phyloP scores from a whole-genome alignment of 805 yeast genomes.

The Schwanniomyces sp. region DNA sequence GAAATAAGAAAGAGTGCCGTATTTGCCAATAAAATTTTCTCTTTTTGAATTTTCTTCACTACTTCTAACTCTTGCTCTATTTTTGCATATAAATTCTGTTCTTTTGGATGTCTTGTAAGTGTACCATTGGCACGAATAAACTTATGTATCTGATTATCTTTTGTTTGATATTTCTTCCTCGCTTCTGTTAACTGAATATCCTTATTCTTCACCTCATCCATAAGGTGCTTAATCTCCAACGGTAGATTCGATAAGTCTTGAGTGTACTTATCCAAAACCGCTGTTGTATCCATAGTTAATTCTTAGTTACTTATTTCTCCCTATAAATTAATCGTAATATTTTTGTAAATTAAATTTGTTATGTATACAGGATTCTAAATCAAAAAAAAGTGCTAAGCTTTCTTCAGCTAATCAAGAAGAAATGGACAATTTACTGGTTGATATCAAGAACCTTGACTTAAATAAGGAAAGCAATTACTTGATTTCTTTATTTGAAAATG shows the following conservation, averaged over 20 bases:
- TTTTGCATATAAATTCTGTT: conserved; percentile 60
- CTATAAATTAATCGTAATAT: not conserved
- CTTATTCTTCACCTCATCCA: conserved; percentile 73
- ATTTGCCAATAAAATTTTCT: conserved; percentile 76
- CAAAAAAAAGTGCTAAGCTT: not conserved
- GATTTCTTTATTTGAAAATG: not conserved
- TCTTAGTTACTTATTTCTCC: not conserved
- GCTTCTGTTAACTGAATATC: conserved; percentile 68
- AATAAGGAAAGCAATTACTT: not conserved
- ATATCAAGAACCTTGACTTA: not conserved
- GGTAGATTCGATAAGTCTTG: conserved; percentile 82
- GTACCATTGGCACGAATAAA: conserved; percentile 83
- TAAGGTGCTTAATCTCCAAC: conserved; percentile 75
- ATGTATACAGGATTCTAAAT: not conserved
- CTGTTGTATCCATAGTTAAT: conserved; percentile 80
- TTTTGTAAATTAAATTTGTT: not conserved
- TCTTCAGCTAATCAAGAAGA: not conserved
- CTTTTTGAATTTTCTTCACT: conserved; percentile 65
- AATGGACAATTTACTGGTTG: not conserved
- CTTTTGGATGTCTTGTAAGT: conserved; percentile 77
- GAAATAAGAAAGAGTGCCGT: conserved; percentile 78
- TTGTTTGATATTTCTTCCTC: conserved; percentile 62
- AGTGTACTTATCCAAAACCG: conserved; percentile 48
- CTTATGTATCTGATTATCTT: conserved; percentile 81
- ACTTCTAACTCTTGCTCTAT: conserved; percentile 66